Evolutionary conservation across 495 filamentous ascomycete species (phyloP).

Genomic region (Talaromyces ruber): DNA sequence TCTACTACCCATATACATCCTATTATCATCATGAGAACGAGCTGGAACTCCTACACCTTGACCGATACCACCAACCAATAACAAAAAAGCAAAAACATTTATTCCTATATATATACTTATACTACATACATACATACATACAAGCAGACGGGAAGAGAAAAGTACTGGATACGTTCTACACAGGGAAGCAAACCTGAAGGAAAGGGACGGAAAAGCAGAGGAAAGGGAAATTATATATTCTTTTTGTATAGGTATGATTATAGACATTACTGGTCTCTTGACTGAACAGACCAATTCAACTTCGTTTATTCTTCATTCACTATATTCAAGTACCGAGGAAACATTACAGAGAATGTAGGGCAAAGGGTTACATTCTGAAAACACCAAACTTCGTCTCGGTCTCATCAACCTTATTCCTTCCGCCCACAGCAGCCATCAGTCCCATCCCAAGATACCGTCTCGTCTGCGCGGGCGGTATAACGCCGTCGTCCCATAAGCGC

Average conservation of each 20-base stretch:
- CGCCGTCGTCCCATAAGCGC: constrained; percentile 91
- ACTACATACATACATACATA: constrained; percentile 4
- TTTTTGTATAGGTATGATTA: background rate
- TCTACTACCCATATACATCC: background rate
- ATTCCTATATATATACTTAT: background rate
- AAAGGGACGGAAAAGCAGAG: constrained; percentile 10
- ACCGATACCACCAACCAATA: background rate
- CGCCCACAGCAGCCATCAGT: constrained; percentile 67
- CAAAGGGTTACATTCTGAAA: constrained; percentile 72
- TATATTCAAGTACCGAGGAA: background rate
- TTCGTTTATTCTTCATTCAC: background rate
- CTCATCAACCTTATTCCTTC: constrained; percentile 46
- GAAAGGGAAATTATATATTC: too few relatives aligned
- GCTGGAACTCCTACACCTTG: background rate
- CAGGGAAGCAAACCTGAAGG: background rate
- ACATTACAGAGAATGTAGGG: background rate
- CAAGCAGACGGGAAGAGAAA: background rate
- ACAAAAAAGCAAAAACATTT: background rate
- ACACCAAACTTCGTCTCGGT: constrained; percentile 78
- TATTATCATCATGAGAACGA: background rate
- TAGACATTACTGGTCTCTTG: background rate
- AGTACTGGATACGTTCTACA: constrained; percentile 9
- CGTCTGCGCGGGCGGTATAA: constrained; percentile 87
- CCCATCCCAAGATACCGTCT: constrained; percentile 75
- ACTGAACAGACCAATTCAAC: constrained; percentile 1